Conservation (phyloP, 164 flowering plant genomes). For the Brasenia schreberi region DNA sequence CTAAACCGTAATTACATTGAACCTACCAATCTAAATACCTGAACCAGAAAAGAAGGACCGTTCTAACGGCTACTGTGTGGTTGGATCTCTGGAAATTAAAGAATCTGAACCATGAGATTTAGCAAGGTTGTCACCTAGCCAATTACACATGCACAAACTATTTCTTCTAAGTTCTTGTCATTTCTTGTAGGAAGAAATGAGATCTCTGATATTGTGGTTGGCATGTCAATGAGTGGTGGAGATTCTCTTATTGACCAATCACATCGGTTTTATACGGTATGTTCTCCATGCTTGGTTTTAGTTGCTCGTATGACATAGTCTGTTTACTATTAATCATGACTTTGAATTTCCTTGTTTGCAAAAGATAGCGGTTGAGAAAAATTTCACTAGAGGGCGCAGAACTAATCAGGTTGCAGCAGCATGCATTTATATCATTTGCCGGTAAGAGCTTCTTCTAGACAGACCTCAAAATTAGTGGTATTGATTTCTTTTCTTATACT, state of each 20-base stretch:
- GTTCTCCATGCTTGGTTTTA: background rate
- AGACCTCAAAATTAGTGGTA: background rate
- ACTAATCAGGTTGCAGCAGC: conserved; percentile 63
- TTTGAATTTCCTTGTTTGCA: conserved; percentile 10
- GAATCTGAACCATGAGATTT: no score
- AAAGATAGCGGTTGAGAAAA: conserved; percentile 66
- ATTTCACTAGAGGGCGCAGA: conserved; percentile 77
- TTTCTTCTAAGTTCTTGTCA: background rate
- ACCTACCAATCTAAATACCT: no score
- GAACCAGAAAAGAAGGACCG: no score
- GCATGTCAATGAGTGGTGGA: conserved; percentile 31
- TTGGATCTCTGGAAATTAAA: no score
- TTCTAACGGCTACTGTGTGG: no score
- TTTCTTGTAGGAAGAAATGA: conserved; percentile 33
- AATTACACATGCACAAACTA: no score
- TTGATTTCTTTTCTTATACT: no score
- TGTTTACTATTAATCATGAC: background rate
- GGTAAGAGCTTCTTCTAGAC: conserved; percentile 28
- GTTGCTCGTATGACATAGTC: background rate
- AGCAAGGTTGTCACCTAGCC: no score
- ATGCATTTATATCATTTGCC: conserved; percentile 77
- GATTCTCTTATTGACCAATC: conserved; percentile 29
- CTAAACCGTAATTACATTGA: no score
- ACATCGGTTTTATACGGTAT: conserved; percentile 35
- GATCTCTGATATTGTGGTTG: conserved; percentile 22